These are phyloP conservation scores for Capsella bursapastoris DNA, from an alignment of 345 rosid species.

Conservation along the genomic window DNA sequence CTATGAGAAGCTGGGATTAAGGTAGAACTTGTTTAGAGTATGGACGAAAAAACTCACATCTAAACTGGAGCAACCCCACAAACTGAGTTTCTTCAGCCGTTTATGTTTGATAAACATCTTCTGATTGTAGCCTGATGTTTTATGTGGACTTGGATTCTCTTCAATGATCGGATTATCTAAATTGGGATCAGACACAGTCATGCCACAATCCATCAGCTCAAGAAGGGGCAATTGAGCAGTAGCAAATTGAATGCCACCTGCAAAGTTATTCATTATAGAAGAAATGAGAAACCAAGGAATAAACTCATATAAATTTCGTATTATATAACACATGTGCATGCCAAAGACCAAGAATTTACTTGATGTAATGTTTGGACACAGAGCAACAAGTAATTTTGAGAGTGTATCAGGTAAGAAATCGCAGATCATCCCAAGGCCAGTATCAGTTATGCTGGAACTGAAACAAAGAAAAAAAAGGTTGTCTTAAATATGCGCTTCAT, in stretches of 20 bases:
- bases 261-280: constrained; percentile 18
- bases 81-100: constrained; percentile 81
- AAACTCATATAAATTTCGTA: background rate
- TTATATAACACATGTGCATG: constrained; percentile 2
- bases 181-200: constrained; percentile 80
- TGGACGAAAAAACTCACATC: constrained; percentile 64
- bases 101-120: constrained; percentile 87
- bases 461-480: constrained; percentile 26
- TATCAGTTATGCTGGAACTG: constrained; percentile 95
- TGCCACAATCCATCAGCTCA: constrained; percentile 98
- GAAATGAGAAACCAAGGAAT: constrained; percentile 27
- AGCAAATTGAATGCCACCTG: constrained; percentile 99
- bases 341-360: constrained; percentile 58
- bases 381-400: constrained; percentile 84
- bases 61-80: constrained; percentile 98
- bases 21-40: background rate
- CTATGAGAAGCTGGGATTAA: constrained; percentile 38
- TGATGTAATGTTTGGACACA: constrained; percentile 96
- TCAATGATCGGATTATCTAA: constrained; percentile 46
- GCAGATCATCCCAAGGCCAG: constrained; percentile 98
- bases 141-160: constrained; percentile 53
- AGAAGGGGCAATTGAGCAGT: constrained; percentile 93
- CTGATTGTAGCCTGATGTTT: constrained; percentile 63
- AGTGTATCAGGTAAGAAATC: constrained; percentile 82
- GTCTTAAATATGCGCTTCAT: background rate